A percentile compares a stretch with the other conserved stretches of the same genome.
These are phyloP conservation scores for Rachicladosporium sp. DNA, from an alignment of 2,329 filamentous ascomycete genomes.

Conservation along the genomic window DNA sequence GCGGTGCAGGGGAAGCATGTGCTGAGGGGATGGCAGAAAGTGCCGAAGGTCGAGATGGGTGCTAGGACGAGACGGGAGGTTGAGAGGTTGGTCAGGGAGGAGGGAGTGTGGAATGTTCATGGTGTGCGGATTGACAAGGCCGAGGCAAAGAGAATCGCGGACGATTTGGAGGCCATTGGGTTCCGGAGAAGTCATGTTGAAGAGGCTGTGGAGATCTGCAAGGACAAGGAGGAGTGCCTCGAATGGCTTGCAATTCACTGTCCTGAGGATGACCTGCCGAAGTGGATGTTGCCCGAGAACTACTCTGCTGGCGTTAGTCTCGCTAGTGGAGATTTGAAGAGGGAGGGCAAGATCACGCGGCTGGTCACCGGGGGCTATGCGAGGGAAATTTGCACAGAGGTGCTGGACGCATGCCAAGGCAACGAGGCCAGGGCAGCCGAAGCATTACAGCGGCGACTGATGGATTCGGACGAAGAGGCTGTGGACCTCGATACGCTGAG, in stretches of 20 bases:
- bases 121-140: slow-evolving; percentile 49
- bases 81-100: slow-evolving; percentile 64
- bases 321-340: slow-evolving; percentile 66
- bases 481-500: background rate
- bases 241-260: slow-evolving; percentile 97
- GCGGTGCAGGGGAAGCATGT: slow-evolving; percentile 26
- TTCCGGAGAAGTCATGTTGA: slow-evolving; percentile 84
- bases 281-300: slow-evolving; percentile 81
- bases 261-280: slow-evolving; percentile 88
- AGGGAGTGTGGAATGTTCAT: slow-evolving; percentile 80
- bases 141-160: slow-evolving; percentile 50
- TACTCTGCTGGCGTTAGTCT: slow-evolving; percentile 86
- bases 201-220: slow-evolving; percentile 77
- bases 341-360: slow-evolving; percentile 71
- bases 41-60: slow-evolving; percentile 89
- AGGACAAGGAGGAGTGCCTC: slow-evolving; percentile 80
- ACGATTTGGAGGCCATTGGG: slow-evolving; percentile 61
- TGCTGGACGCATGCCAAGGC: slow-evolving; percentile 55
- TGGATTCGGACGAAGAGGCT: slow-evolving; percentile 29
- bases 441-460: slow-evolving; percentile 59
- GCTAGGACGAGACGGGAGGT: slow-evolving; percentile 65
- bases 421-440: slow-evolving; percentile 71
- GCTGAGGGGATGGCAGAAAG: slow-evolving; percentile 64
- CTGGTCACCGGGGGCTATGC: slow-evolving; percentile 77
- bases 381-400: slow-evolving; percentile 65